Conservation (phyloP, 345 rosid genomes). For the Hibiscus syriacus region DNA sequence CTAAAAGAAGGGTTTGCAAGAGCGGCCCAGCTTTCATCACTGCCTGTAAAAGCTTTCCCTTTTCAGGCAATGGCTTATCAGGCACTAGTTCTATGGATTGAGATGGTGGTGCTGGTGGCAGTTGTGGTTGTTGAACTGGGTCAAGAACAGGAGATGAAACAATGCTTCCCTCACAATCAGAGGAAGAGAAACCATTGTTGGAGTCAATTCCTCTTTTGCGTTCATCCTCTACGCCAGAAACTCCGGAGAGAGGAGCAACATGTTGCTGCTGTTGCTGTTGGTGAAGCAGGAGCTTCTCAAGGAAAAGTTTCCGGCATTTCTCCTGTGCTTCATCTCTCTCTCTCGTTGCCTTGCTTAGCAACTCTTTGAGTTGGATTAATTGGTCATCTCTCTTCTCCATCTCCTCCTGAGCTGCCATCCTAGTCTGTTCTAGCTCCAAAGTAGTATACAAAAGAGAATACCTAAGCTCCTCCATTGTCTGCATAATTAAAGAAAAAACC, state of each 20-base stretch:
- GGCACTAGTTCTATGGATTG: slow-evolving; percentile 32
- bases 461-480: slow-evolving; percentile 76
- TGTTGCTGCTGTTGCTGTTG: slow-evolving; percentile 13
- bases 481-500: slow-evolving; percentile 5
- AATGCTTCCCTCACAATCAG: slow-evolving; percentile 86
- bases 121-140: slow-evolving; percentile 22
- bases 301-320: slow-evolving; percentile 48
- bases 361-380: slow-evolving; percentile 42
- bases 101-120: slow-evolving; percentile 11
- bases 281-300: slow-evolving; percentile 36
- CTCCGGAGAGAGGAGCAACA: slow-evolving; percentile 66
- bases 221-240: slow-evolving; percentile 86
- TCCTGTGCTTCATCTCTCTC: slow-evolving; percentile 71
- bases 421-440: slow-evolving; percentile 80
- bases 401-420: slow-evolving; percentile 60
- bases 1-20: slow-evolving; percentile 82
- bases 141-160: slow-evolving; percentile 66
- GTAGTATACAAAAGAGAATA: slow-evolving; percentile 55
- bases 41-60: slow-evolving; percentile 93
- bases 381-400: slow-evolving; percentile 63
- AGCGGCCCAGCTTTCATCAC: slow-evolving; percentile 98
- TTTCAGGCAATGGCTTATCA: slow-evolving; percentile 81
- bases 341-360: slow-evolving; percentile 41
- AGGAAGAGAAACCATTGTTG: slow-evolving; percentile 70
- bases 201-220: slow-evolving; percentile 58